phyloP scores from a whole-genome alignment of 371 early-diverging fungal genomes.

The Phascolomyces articulosus region DNA sequence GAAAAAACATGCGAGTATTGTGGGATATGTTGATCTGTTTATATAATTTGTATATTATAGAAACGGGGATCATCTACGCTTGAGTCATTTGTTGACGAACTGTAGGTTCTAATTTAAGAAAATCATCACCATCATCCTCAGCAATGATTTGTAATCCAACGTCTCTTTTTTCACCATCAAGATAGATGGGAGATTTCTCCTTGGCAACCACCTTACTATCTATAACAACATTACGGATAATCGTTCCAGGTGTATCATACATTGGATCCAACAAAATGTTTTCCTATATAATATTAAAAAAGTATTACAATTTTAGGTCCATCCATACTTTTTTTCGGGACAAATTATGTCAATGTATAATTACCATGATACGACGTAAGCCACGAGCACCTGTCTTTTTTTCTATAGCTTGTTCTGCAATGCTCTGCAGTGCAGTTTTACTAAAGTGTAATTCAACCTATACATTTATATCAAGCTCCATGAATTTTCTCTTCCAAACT shows the following conservation, averaged over 20 bases:
- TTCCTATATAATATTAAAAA: slow-evolving; percentile 46
- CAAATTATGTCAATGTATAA: no score
- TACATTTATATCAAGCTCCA: background rate
- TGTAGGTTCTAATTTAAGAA: background rate
- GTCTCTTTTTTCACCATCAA: slow-evolving; percentile 58
- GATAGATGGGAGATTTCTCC: slow-evolving; percentile 66
- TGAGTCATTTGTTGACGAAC: slow-evolving; percentile 27
- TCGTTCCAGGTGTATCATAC: slow-evolving; percentile 80
- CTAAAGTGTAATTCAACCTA: slow-evolving; percentile 71
- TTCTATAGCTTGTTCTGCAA: slow-evolving; percentile 78
- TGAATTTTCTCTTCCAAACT: no score
- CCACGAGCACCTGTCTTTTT: slow-evolving; percentile 93
- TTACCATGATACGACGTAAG: slow-evolving; percentile 81
- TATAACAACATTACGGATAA: slow-evolving; percentile 72
- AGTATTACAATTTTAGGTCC: background rate
- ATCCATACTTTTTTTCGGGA: no score
- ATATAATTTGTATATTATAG: background rate
- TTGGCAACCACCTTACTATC: slow-evolving; percentile 65
- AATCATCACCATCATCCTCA: slow-evolving; percentile 29
- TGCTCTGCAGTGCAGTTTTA: slow-evolving; percentile 64
- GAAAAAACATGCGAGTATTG: no score
- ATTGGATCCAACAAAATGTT: slow-evolving; percentile 76
- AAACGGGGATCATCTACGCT: background rate
- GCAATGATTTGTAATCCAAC: slow-evolving; percentile 32
- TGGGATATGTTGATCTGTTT: background rate